Percentiles rank a stretch among this genome's conserved stretches.
These are phyloP conservation scores for Xylariaceae sp. DNA, from an alignment of 2,329 filamentous ascomycete genomes.

Conservation along the genomic window DNA sequence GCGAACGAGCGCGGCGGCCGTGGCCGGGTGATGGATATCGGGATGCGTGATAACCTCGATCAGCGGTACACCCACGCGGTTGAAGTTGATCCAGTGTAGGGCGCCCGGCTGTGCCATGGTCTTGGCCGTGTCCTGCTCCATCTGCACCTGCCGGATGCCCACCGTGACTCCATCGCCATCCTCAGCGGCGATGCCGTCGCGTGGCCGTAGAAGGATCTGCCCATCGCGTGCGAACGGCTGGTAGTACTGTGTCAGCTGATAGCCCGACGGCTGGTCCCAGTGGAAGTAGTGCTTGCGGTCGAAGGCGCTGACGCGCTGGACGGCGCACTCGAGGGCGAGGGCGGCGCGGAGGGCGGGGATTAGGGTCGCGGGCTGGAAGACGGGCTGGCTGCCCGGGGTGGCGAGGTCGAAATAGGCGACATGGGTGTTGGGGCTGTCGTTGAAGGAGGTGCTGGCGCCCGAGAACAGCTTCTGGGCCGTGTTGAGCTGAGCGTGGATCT, in stretches of 20 bases:
- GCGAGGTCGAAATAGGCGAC: conserved; percentile 86
- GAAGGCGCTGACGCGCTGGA: conserved; percentile 76
- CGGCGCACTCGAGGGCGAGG: conserved; percentile 72
- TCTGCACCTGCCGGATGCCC: conserved; percentile 88
- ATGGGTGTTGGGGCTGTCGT: conserved; percentile 74
- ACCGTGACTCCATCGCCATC: conserved; percentile 68
- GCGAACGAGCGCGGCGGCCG: conserved; percentile 81
- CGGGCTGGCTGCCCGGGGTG: conserved; percentile 82
- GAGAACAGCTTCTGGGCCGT: conserved; percentile 89
- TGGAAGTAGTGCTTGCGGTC: conserved; percentile 99
- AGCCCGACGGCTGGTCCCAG: conserved; percentile 93
- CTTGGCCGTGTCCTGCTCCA: conserved; percentile 98
- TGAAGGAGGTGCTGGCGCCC: conserved; percentile 58
- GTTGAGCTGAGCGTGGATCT: conserved; percentile 96
- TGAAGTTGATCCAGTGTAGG: conserved; percentile 83
- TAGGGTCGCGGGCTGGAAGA: conserved; percentile 77
- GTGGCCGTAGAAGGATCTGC: conserved; percentile 60
- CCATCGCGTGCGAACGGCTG: conserved; percentile 67
- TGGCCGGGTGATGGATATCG: conserved; percentile 79
- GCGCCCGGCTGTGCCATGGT: conserved; percentile 73
- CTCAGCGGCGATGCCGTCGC: conserved; percentile 75
- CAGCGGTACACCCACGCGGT: conserved; percentile 83
- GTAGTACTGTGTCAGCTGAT: conserved; percentile 98
- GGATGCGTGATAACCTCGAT: conserved; percentile 95
- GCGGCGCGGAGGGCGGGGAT: conserved; percentile 89